phyloP scores from a whole-genome alignment of 306 rosid genomes.

The Benincasa hispida region DNA sequence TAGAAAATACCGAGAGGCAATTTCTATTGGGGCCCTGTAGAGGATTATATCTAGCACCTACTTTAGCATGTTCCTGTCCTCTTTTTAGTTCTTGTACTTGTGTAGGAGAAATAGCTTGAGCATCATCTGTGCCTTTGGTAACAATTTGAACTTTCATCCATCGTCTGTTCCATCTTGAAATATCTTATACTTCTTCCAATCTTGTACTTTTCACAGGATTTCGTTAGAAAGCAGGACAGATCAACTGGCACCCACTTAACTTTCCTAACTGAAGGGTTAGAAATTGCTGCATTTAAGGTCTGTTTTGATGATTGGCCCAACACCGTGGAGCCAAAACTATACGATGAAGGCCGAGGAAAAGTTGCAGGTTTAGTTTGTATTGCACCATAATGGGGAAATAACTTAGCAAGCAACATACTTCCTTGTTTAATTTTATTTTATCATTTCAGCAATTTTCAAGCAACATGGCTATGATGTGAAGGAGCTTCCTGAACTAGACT shows the following conservation, averaged over 20 bases:
- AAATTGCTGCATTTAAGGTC: conserved; percentile 52
- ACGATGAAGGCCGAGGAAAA: conserved; percentile 93
- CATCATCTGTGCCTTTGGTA: neutral
- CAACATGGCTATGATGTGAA: conserved; percentile 91
- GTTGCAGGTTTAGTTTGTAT: conserved; percentile 62
- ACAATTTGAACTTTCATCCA: neutral
- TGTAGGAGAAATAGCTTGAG: neutral
- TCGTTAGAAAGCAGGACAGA: conserved; percentile 67
- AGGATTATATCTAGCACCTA: neutral
- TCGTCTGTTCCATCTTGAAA: neutral
- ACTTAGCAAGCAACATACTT: neutral
- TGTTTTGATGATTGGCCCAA: conserved; percentile 72
- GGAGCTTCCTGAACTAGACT: conserved; percentile 74
- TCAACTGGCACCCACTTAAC: conserved; percentile 57
- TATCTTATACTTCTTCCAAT: neutral
- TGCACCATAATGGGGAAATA: conserved; percentile 2
- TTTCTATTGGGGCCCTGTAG: neutral
- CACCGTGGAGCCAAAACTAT: conserved; percentile 55
- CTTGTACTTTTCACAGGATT: conserved; percentile 40
- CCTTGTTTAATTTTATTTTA: conserved; percentile 9
- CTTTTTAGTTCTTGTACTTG: neutral
- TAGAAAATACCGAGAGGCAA: neutral
- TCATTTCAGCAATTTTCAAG: conserved; percentile 79
- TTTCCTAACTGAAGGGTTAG: conserved; percentile 75
- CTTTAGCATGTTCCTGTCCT: neutral